Conservation (phyloP, 257 asterid genomes). For the Solanum virginianum region DNA sequence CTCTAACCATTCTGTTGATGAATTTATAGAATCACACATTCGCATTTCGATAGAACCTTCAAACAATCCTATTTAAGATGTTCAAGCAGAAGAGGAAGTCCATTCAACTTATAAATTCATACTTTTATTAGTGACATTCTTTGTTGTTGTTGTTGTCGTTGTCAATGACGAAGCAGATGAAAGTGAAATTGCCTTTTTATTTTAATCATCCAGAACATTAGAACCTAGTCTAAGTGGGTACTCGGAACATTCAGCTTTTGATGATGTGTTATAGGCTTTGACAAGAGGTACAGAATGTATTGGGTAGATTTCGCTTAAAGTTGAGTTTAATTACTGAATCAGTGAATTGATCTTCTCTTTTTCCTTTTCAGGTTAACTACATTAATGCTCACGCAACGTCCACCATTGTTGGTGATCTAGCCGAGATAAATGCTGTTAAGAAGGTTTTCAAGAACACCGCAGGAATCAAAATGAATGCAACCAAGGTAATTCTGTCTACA, state of each 20-base stretch:
- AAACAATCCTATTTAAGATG: background rate
- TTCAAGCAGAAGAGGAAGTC: background rate
- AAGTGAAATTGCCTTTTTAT: background rate
- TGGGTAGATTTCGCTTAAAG: background rate
- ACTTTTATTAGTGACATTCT: no score
- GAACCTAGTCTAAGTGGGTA: background rate
- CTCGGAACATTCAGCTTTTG: background rate
- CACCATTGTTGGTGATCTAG: constrained; percentile 81
- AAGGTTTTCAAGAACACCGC: constrained; percentile 80
- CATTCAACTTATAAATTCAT: no score
- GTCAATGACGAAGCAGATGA: background rate
- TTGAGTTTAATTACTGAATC: background rate
- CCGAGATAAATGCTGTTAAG: constrained; percentile 85
- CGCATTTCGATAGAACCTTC: background rate
- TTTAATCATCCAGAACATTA: background rate
- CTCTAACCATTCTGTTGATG: background rate
- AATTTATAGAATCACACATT: background rate
- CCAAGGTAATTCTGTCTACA: constrained; percentile 41
- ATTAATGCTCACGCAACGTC: constrained; percentile 96
- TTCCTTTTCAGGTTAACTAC: constrained; percentile 70
- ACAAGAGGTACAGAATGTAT: background rate
- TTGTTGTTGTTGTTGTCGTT: background rate
- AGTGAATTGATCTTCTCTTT: background rate
- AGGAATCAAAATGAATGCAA: constrained; percentile 76
- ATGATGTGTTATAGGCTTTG: background rate